Evolutionary conservation across 441 rosid species (phyloP), one percentile per base, ranked within the genome.

Genomic region (Gossypium lobatum): DNA sequence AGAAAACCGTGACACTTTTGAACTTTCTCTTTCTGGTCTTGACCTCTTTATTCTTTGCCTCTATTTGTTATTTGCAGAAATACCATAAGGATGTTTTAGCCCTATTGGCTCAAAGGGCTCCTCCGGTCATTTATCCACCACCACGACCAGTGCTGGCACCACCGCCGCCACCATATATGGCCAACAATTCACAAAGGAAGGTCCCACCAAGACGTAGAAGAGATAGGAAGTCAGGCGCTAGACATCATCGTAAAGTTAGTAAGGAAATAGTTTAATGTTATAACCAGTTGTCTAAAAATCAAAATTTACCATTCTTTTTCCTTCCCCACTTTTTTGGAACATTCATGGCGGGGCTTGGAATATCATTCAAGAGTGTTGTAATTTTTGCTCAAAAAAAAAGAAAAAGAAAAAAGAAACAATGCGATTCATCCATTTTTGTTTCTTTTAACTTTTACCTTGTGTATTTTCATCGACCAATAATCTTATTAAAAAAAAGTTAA

Each of bases 201-300:
- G 73, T 62, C 65, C 74, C 82, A 21, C 74, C 76, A 53, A 88
- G 85, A 83, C 93, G 92, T 4, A 82, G 89, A 67, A 84, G 81
- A 76, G 85, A 84, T 28, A 75, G 88, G 77, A 78, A 87, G 86
- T 86, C 93, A 0, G 80, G 89, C 31, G 77, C 89, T 9, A 88
- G 95, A 74, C 91, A 87, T 21, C 97, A 86, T 75, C 89, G 97
- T 53, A 95, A 88, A 84, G 86, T 83, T n/a, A 77, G 64, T 78
- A 83, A 74, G 82, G 31, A 58, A 58, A 21, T 23, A 23, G 16
- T 58, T 58, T 58, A 37, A 37, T 37, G 42, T 37, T 37, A 7
- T 37, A 37, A 37, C 42, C 42, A 37, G 42, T 37, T 5, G 28
- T 58, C 28, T 5, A 1, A 10, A 58, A 21, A n/a, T 25, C 28